Evolutionary conservation across 208 protist species (phyloP).

Genomic region (Acanthamoeba comandoni): DNA sequence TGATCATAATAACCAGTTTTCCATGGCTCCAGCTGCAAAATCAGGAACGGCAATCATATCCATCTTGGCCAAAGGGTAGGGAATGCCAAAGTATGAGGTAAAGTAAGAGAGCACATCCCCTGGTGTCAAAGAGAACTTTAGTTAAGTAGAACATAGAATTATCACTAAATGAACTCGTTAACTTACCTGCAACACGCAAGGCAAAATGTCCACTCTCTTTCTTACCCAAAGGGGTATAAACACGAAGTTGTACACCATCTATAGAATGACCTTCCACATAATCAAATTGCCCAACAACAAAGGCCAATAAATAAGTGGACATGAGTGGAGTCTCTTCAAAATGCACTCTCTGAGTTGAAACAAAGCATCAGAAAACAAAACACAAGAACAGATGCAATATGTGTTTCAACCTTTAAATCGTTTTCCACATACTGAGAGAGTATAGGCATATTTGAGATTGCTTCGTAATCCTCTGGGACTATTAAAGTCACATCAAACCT

Average conservation of each 20-base stretch:
- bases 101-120: conserved; percentile 69
- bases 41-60: conserved; percentile 94
- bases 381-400: conserved; percentile 67
- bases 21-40: conserved; percentile 94
- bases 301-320: conserved; percentile 93
- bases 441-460: conserved; percentile 92
- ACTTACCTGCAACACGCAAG: conserved; percentile 89
- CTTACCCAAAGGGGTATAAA: conserved; percentile 86
- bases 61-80: conserved; percentile 93
- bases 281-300: conserved; percentile 93
- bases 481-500: conserved; percentile 92
- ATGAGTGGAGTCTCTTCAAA: conserved; percentile 88
- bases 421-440: not conserved
- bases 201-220: conserved; percentile 89
- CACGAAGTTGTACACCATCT: conserved; percentile 82
- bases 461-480: conserved; percentile 86
- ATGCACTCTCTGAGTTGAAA: conserved; percentile 2
- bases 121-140: not conserved
- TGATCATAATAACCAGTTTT: conserved; percentile 91
- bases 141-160: not conserved
- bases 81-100: conserved; percentile 77
- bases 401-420: conserved; percentile 14
- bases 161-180: not conserved
- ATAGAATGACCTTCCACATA: conserved; percentile 86
- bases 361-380: not conserved